phyloP scores from a whole-genome alignment of 164 flowering plant species.

The Kalanchoe fedtschenkoi region DNA sequence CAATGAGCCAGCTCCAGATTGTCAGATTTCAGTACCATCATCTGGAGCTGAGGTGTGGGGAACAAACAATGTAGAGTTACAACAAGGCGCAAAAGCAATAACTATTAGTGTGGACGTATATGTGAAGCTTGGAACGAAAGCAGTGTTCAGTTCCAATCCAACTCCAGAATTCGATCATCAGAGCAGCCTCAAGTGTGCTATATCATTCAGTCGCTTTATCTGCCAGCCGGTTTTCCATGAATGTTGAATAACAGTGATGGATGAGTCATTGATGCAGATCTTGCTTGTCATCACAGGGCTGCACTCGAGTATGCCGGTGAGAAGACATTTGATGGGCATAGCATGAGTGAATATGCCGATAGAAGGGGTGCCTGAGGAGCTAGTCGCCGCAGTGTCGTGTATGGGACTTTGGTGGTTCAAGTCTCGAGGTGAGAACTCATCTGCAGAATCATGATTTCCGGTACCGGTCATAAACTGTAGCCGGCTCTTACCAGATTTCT shows the following conservation, averaged over 20 bases:
- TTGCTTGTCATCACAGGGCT: slow-evolving; percentile 56
- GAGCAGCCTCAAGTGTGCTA: slow-evolving; percentile 82
- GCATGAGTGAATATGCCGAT: slow-evolving; percentile 86
- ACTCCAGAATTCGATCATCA: slow-evolving; percentile 12
- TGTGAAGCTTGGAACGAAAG: not conserved
- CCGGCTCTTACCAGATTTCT: slow-evolving; percentile 90
- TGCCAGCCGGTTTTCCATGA: slow-evolving; percentile 89
- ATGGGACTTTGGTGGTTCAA: slow-evolving; percentile 27
- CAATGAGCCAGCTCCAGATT: no score
- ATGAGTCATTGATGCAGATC: slow-evolving; percentile 92
- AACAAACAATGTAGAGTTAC: no score
- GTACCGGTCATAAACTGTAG: slow-evolving; percentile 65
- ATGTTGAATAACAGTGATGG: slow-evolving; percentile 70
- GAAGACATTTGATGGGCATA: slow-evolving; percentile 74
- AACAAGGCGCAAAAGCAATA: no score
- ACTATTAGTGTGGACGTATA: not conserved
- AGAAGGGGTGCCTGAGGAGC: slow-evolving; percentile 23
- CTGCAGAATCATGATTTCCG: slow-evolving; percentile 59
- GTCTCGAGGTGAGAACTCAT: slow-evolving; percentile 50
- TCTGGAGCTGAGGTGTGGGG: no score
- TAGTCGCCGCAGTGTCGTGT: slow-evolving; percentile 30
- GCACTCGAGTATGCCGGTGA: slow-evolving; percentile 82
- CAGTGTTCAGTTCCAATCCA: not conserved
- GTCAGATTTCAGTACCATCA: no score
- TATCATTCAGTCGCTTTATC: slow-evolving; percentile 76